Evolutionary conservation across 2,329 filamentous ascomycete genomes (phyloP), one percentile per base, ranked within the genome.

Genomic region (Daldinia sp.): DNA sequence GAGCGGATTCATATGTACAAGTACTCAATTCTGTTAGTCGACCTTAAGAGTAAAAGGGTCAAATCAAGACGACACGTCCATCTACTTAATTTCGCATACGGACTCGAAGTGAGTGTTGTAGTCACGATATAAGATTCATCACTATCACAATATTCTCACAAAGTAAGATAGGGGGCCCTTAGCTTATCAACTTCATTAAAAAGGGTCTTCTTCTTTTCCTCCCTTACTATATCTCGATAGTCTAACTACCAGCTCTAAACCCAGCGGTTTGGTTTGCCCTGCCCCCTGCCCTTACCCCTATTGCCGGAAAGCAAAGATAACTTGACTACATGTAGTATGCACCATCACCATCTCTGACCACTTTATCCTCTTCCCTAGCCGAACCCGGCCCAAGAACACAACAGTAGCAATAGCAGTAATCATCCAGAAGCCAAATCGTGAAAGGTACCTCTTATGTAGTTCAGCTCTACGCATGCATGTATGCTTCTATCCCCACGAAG

Each of bases 191-290:
- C 46, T 33, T 33, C 46, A 51, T 51, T 51, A 33, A 48, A 51
- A 26, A 51, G 26, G 26, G 26, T 51, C 46, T 51, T 51, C 7
- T 33, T 3, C 23, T 50, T 50, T 50, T 30, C 26, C 15, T 18
- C 4, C 18, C 46, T 9, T 51, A 12, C 46, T 51, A 33, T 33
- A 51, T 33, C 46, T 33, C 7, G n/a, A 6, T 44, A 39, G 46
- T 51, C 46, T 51, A 23, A 23, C 20, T 23, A 51, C 46, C 26
- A 15, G 26, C 15, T 51, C 46, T 51, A 51, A 51, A 51, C 46
- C 46, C 15, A 33, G 26, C 18, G 46, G 26, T 50, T 50, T 26
- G 5, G 12, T n/a, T n/a, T 35, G 10, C 39, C n/a, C 15, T 7
- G 46, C 26, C n/a, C 41, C n/a, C 41, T 9, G 41, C 13, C n/a